Conservation (phyloP, 352 stramenopile species). For the Globisporangium canariense region DNA sequence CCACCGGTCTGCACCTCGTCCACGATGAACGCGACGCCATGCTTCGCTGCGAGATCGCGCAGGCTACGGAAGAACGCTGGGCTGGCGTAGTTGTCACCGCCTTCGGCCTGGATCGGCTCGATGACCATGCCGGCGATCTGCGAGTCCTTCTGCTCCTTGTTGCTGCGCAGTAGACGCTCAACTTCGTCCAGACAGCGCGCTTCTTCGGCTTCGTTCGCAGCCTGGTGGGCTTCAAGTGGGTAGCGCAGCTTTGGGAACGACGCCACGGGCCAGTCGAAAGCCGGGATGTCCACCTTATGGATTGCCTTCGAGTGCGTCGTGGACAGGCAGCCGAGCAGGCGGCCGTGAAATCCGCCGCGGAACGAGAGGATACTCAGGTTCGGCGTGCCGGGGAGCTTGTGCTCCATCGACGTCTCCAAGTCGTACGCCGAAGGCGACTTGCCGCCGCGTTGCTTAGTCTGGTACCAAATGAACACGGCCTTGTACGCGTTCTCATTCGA, state of each 20-base stretch:
- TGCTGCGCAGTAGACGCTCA: conserved; percentile 45
- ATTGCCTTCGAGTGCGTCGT: conserved; percentile 85
- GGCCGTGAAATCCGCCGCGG: conserved; percentile 77
- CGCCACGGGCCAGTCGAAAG: conserved; percentile 81
- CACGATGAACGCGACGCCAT: conserved; percentile 79
- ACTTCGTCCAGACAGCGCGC: conserved; percentile 63
- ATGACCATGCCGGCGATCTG: conserved; percentile 77
- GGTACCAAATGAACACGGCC: conserved; percentile 87
- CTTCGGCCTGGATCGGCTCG: conserved; percentile 81
- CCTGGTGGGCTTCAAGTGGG: conserved; percentile 55
- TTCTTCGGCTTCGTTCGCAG: conserved; percentile 68
- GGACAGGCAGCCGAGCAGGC: conserved; percentile 73
- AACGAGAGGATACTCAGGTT: conserved; percentile 84
- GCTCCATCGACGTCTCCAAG: conserved; percentile 65
- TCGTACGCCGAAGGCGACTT: conserved; percentile 54
- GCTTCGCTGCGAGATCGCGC: conserved; percentile 46
- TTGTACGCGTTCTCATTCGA: conserved; percentile 88
- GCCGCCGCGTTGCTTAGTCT: conserved; percentile 65
- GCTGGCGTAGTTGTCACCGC: conserved; percentile 77
- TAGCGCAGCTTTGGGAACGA: conserved; percentile 70
- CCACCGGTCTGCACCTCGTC: conserved; percentile 84
- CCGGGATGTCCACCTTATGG: conserved; percentile 84
- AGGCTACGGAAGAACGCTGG: conserved; percentile 63
- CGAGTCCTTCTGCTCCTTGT: conserved; percentile 27
- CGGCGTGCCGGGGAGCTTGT: conserved; percentile 64